Evolutionary conservation across 2,329 filamentous ascomycete genomes (phyloP).

Genomic region (Cadophora luteo-olivacea): DNA sequence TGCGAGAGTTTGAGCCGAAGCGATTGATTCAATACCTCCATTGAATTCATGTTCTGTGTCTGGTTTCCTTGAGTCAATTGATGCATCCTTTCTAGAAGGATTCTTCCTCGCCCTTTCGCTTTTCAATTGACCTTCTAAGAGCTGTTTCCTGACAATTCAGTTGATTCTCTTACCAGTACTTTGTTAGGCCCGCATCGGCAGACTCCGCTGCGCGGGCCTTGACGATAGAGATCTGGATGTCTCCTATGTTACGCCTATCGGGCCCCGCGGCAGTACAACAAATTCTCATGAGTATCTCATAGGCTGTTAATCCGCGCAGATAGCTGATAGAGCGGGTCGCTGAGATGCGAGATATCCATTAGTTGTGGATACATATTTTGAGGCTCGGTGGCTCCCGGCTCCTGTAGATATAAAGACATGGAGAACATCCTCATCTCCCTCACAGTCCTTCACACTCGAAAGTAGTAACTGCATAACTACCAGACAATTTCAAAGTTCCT

Average conservation of each 20-base stretch:
- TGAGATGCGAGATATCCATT: constrained; percentile 18
- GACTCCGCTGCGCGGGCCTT: neutral
- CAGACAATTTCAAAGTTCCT: neutral
- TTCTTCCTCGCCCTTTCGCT: neutral
- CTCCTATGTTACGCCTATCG: neutral
- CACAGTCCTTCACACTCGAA: neutral
- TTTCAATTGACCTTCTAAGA: neutral
- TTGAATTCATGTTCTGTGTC: neutral
- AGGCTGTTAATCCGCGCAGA: constrained; percentile 10
- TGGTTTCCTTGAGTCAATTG: too few relatives aligned
- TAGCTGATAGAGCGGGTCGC: constrained; percentile 21
- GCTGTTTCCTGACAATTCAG: neutral
- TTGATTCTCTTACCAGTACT: neutral
- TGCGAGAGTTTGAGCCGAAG: neutral
- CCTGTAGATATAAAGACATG: constrained; percentile 13
- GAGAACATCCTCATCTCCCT: neutral
- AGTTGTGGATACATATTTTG: constrained; percentile 16
- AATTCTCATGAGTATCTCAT: constrained; percentile 1
- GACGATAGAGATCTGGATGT: neutral
- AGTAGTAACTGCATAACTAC: neutral
- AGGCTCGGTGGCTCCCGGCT: constrained; percentile 15
- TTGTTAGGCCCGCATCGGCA: neutral
- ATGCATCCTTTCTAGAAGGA: neutral
- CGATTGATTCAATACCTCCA: neutral
- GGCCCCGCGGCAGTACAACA: constrained; percentile 2